Conservation (phyloP, 352 stramenopile species). For the Globisporangium parvum region DNA sequence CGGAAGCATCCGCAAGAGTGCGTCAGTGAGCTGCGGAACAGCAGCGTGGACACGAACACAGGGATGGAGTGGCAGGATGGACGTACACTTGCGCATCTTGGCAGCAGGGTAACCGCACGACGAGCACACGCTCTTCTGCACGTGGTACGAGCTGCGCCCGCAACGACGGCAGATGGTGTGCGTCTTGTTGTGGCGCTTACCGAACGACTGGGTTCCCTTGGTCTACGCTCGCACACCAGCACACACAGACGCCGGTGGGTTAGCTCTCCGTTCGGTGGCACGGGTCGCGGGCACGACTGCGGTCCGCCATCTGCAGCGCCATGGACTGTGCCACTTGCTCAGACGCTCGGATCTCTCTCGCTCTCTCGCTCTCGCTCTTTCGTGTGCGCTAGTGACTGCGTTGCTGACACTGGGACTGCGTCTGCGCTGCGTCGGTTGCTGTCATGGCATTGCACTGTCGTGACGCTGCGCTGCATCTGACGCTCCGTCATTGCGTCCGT, state of each 20-base stretch:
- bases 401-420: too few relatives aligned
- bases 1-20: slow-evolving; percentile 2
- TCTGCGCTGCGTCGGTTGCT: too few relatives aligned
- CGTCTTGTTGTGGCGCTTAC: slow-evolving; percentile 99
- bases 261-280: neutral
- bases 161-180: slow-evolving; percentile 99
- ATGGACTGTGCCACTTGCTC: too few relatives aligned
- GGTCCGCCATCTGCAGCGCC: too few relatives aligned
- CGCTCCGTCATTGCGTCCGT: too few relatives aligned
- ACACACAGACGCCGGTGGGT: neutral
- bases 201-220: slow-evolving; percentile 99
- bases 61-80: neutral
- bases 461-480: too few relatives aligned
- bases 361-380: too few relatives aligned
- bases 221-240: slow-evolving; percentile 78
- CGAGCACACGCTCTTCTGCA: slow-evolving; percentile 99
- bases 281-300: too few relatives aligned
- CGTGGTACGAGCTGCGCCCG: slow-evolving; percentile 98
- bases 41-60: neutral
- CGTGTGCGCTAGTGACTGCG: too few relatives aligned
- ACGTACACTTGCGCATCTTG: slow-evolving; percentile 96
- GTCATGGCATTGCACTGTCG: too few relatives aligned
- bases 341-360: too few relatives aligned
- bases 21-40: neutral
- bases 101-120: slow-evolving; percentile 98